These are phyloP conservation scores for Solanum hybrid DNA, from an alignment of 305 asterid genomes.

Conservation along the genomic window DNA sequence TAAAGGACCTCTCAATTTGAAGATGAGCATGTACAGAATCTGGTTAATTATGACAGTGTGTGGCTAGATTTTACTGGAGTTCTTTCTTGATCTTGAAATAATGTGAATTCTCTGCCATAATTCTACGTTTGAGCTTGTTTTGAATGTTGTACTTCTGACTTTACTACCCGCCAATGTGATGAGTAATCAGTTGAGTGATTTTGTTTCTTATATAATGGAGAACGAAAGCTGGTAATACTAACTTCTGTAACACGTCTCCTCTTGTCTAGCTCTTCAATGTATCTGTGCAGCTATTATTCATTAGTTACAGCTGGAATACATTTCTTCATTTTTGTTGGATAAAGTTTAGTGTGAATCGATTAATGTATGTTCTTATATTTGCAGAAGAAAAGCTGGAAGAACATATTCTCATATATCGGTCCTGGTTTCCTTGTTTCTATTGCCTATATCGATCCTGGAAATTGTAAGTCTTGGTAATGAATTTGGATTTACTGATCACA, in stretches of 20 bases:
- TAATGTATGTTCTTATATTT: background rate
- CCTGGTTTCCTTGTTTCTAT: constrained; percentile 98
- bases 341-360: background rate
- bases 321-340: background rate
- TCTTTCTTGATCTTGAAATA: background rate
- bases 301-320: background rate
- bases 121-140: background rate
- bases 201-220: background rate
- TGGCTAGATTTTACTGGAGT: background rate
- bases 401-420: constrained; percentile 74
- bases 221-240: background rate
- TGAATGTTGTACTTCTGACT: background rate
- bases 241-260: background rate
- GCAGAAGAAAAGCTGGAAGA: constrained; percentile 89
- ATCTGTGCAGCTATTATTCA: background rate
- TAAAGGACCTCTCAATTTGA: background rate
- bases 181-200: background rate
- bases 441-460: constrained; percentile 98
- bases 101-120: background rate
- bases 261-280: background rate
- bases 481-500: background rate
- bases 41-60: background rate
- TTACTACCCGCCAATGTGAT: background rate
- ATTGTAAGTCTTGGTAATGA: constrained; percentile 44
- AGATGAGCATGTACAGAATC: background rate